Percentiles rank a stretch among this genome's conserved stretches.
These are phyloP conservation scores for Tetrahymena thermophila DNA, from an alignment of 73 alveolate genomes.

Conservation along the genomic window DNA sequence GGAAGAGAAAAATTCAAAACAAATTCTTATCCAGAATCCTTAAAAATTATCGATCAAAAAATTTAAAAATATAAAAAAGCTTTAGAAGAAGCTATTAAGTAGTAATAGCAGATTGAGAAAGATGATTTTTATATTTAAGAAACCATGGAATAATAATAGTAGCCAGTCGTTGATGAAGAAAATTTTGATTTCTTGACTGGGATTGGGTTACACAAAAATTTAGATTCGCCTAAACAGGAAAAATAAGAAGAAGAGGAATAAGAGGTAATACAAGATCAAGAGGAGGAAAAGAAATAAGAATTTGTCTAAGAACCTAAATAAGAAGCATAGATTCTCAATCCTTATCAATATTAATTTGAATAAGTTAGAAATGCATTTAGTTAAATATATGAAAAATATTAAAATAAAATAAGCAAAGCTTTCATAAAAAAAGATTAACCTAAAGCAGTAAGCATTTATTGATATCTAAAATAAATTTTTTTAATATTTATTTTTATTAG, in stretches of 20 bases:
- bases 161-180: not conserved
- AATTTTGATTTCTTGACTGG: not conserved
- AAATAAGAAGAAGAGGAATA: not conserved
- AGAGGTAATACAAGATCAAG: not conserved
- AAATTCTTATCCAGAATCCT: not conserved
- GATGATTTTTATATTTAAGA: not conserved
- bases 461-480: not conserved
- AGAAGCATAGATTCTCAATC: not conserved
- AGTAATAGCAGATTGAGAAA: not conserved
- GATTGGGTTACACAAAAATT: not conserved
- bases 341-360: not conserved
- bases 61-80: not conserved
- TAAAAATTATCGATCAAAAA: not conserved
- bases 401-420: not conserved
- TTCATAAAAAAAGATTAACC: not conserved
- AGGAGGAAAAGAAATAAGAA: not conserved
- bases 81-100: not conserved
- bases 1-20: not conserved
- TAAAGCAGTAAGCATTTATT: not conserved
- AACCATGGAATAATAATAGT: not conserved
- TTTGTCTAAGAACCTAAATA: not conserved
- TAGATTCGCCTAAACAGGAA: not conserved
- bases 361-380: not conserved
- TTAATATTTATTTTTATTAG: not conserved
- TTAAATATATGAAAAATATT: not conserved